Conservation (phyloP, 805 yeast genomes). For the Pichia membranifaciens region DNA sequence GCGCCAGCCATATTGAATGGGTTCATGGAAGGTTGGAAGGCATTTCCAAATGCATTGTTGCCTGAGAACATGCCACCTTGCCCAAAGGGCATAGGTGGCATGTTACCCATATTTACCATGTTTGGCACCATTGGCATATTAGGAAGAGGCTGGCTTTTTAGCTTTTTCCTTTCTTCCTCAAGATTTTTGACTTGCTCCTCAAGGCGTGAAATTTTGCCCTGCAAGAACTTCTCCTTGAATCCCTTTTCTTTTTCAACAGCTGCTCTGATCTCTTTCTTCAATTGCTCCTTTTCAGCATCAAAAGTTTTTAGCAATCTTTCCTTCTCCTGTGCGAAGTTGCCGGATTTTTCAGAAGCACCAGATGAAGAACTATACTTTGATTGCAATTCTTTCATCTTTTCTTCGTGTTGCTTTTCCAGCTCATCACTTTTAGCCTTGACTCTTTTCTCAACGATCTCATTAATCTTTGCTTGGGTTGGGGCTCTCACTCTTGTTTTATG, state of each 20-base stretch:
- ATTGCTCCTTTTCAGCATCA: constrained; percentile 30
- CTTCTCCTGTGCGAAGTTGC: constrained; percentile 17
- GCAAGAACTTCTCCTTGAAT: constrained; percentile 49
- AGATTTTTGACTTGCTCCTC: constrained; percentile 32
- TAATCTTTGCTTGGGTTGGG: constrained; percentile 34
- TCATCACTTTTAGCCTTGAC: constrained; percentile 31
- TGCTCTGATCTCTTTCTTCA: constrained; percentile 40
- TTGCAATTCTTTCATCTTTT: constrained; percentile 15
- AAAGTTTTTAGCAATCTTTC: constrained; percentile 19
- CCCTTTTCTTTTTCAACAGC: constrained; percentile 54
- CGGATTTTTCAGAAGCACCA: constrained; percentile 6
- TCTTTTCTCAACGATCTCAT: constrained; percentile 32
- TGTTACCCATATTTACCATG: constrained; percentile 3
- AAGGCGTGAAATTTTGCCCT: constrained; percentile 48
- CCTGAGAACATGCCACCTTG: neutral
- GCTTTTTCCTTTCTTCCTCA: constrained; percentile 8
- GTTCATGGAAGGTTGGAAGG: neutral
- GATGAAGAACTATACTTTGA: constrained; percentile 1
- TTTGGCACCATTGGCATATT: constrained; percentile 5
- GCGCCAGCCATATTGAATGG: neutral
- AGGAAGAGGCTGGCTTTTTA: neutral
- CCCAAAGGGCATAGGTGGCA: constrained; percentile 5
- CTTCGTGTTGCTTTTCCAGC: constrained; percentile 28
- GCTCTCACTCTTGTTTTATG: constrained; percentile 33
- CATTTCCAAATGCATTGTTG: neutral